These are phyloP conservation scores for Umbelopsis sp. DNA, from an alignment of 371 early-diverging fungal genomes.

Conservation along the genomic window DNA sequence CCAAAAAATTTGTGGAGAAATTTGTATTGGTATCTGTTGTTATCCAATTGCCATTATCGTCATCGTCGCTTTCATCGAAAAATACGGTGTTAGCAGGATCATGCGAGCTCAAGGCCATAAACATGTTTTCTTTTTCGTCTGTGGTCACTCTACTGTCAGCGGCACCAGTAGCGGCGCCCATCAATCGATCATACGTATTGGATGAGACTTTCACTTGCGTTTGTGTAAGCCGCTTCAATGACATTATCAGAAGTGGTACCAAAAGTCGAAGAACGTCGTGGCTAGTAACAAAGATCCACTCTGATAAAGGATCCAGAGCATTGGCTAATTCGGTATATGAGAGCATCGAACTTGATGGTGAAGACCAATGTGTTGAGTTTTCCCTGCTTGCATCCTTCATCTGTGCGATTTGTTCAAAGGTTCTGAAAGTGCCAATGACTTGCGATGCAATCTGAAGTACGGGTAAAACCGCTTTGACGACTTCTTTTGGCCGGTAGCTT, in stretches of 20 bases:
- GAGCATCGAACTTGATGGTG: constrained; percentile 1
- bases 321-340: constrained; percentile 26
- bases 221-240: constrained; percentile 32
- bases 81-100: constrained; percentile 45
- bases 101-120: constrained; percentile 39
- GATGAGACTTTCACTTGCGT: constrained; percentile 36
- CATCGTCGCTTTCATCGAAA: constrained; percentile 48
- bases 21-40: background rate
- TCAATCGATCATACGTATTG: constrained; percentile 41
- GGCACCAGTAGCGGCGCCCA: constrained; percentile 44
- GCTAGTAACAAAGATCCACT: constrained; percentile 50
- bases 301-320: constrained; percentile 39
- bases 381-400: background rate
- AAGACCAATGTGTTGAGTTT: background rate
- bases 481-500: constrained; percentile 32
- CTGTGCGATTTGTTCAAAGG: constrained; percentile 31
- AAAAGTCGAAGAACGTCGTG: constrained; percentile 38
- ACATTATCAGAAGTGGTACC: constrained; percentile 31
- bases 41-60: constrained; percentile 45
- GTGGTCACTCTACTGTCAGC: constrained; percentile 31
- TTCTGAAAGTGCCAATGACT: constrained; percentile 28
- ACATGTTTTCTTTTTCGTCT: constrained; percentile 34
- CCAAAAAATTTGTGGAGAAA: background rate
- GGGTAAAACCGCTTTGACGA: constrained; percentile 35
- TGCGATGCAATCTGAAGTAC: constrained; percentile 33